A percentile compares a stretch with the other conserved stretches of the same genome.
Evolutionary conservation across 2,329 filamentous ascomycete genomes (phyloP).

Genomic region (Neocucurbitaria cava): DNA sequence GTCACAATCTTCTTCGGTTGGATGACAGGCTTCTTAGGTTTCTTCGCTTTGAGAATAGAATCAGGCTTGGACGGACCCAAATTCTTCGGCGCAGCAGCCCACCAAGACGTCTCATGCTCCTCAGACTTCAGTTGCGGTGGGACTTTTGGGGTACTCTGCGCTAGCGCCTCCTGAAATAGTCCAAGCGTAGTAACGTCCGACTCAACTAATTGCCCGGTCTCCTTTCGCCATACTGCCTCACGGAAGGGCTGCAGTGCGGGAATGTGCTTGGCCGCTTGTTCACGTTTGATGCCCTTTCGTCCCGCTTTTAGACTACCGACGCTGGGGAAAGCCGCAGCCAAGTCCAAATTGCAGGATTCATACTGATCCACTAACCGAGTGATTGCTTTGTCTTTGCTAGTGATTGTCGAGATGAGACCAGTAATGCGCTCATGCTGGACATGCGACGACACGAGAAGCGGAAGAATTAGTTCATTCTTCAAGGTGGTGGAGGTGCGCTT

Average conservation of each 20-base stretch:
- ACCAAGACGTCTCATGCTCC: conserved; percentile 28
- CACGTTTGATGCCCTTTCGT: conserved; percentile 54
- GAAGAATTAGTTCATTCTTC: conserved; percentile 60
- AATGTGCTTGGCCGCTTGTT: conserved; percentile 61
- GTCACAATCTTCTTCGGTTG: conserved; percentile 8
- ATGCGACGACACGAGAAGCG: conserved; percentile 59
- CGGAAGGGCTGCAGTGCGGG: conserved; percentile 64
- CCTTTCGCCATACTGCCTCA: conserved; percentile 53
- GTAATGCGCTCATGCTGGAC: conserved; percentile 57
- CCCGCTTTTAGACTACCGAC: conserved; percentile 55
- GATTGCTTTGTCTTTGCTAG: conserved; percentile 66
- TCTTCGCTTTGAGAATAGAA: conserved; percentile 15
- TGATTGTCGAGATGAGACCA: conserved; percentile 58
- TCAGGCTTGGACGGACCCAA: conserved; percentile 13
- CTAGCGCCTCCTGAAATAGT: conserved; percentile 44
- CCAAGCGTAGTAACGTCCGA: conserved; percentile 35
- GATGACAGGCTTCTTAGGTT: conserved; percentile 1
- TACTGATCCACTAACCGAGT: conserved; percentile 65
- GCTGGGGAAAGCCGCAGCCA: conserved; percentile 64
- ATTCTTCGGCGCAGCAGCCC: conserved; percentile 21
- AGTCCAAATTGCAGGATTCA: conserved; percentile 62
- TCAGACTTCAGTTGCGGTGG: conserved; percentile 30
- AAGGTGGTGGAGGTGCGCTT: conserved; percentile 51
- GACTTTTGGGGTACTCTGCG: conserved; percentile 34
- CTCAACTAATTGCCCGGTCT: conserved; percentile 33